Evolutionary conservation across 2,329 filamentous ascomycete species (phyloP), one percentile per base, ranked within the genome.

Genomic region (Fusarium sp.): DNA sequence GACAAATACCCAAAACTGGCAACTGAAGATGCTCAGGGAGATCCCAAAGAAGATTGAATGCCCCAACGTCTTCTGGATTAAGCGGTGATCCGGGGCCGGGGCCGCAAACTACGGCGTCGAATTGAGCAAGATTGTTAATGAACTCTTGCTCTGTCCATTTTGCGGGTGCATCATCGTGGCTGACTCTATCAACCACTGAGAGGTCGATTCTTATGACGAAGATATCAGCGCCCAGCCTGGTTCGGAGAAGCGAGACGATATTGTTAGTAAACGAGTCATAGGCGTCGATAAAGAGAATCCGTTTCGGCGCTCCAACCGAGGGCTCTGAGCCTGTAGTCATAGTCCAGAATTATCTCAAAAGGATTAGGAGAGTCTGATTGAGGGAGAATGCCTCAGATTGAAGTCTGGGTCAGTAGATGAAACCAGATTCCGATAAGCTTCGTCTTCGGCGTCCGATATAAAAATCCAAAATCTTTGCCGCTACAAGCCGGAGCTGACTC

Each of bases 191-290:
- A 66, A 97, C 86, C 47, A 93, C 79, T 51, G 77, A 76, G 35
- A 83, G 72, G 65, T 83, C 81, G 67, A 83, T 83, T 63, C 79
- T 79, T 60, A 82, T 72, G 44, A 83, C 79, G 45, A 81, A 88
- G 38, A 97, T 91, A 22, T 91, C 85, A 26, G 89, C 92, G 66
- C 87, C 83, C 14, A 97, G 86, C 7, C 90, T 15, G 18, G 86
- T 90, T 75, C 92, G 89, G 51, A 98, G 87, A 38, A 97, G 89
- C 11, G 93, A 91, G 59, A 97, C 91, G 77, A 98, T 96, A 83
- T 98, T 98, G 83, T 97, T 95, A 61, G 95, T 94, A 83, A 98
- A 99, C 45, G 95, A 98, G 84, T 99, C 96, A 83, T 97, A 97
- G 70, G 95, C 95, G 81, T 98, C 96, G 75, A 99, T 87, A 83